Conservation (phyloP, 257 asterid genomes). For the Agastache rugosa region DNA sequence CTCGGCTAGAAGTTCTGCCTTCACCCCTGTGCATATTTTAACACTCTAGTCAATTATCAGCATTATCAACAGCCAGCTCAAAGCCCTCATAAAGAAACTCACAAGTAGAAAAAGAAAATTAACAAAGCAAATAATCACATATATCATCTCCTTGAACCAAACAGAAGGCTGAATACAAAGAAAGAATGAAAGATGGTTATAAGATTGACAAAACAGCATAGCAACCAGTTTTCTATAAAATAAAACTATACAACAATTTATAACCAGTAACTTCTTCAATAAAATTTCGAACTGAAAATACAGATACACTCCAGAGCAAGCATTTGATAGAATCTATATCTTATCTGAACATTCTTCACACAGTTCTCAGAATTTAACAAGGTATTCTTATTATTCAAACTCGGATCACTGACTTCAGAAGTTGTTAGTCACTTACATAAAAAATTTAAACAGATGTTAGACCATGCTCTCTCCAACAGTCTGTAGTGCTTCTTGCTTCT, state of each 20-base stretch:
- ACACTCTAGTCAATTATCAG: conserved; percentile 36
- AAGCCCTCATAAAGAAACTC: conserved; percentile 9
- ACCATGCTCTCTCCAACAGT: background rate
- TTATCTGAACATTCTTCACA: background rate
- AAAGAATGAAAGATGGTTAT: conserved; percentile 4
- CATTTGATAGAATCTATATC: conserved; percentile 4
- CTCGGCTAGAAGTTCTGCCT: conserved; percentile 80
- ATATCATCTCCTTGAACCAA: conserved; percentile 1
- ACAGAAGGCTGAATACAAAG: background rate
- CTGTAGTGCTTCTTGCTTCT: conserved; percentile 9
- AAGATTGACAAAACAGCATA: conserved; percentile 8
- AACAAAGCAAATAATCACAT: conserved; percentile 16
- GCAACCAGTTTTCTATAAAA: background rate
- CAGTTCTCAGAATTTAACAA: conserved; percentile 18
- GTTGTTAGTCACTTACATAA: background rate
- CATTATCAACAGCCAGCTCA: conserved; percentile 28
- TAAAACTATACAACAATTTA: background rate
- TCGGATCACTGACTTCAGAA: background rate
- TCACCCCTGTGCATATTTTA: conserved; percentile 71
- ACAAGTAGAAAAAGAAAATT: background rate
- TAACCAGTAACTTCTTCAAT: background rate
- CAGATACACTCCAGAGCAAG: conserved; percentile 8
- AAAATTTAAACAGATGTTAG: conserved; percentile 1
- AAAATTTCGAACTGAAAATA: background rate
- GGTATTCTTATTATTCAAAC: background rate